phyloP scores from a whole-genome alignment of 176 grass and related monocot species.

The Musa beccarii region DNA sequence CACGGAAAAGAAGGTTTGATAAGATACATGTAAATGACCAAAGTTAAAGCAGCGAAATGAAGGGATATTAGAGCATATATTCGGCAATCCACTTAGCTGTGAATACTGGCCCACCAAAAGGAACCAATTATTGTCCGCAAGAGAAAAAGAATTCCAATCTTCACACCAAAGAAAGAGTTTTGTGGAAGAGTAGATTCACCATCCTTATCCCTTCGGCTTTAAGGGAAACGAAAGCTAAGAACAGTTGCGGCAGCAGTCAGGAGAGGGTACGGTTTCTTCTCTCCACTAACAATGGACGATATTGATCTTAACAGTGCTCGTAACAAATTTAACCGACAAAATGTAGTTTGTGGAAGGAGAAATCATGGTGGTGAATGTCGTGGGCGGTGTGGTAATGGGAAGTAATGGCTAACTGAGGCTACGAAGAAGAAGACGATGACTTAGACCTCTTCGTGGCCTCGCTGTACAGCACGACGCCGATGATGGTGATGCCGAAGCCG shows the following conservation, averaged over 20 bases:
- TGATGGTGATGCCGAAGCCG: slow-evolving; percentile 14
- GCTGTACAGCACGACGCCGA: slow-evolving; percentile 10
- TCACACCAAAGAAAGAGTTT: neutral
- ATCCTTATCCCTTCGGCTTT: neutral
- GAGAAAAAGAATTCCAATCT: neutral
- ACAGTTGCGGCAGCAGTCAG: neutral
- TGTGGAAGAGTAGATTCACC: neutral
- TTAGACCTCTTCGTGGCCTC: slow-evolving; percentile 16
- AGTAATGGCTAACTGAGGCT: neutral
- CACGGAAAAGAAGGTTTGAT: no score
- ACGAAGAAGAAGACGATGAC: neutral
- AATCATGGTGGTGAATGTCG: no score
- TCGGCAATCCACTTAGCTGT: no score
- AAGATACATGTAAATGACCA: no score
- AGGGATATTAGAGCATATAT: no score
- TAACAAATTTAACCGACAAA: neutral
- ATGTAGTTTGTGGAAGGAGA: no score
- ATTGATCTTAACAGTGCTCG: neutral
- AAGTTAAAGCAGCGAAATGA: no score
- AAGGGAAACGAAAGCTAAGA: neutral
- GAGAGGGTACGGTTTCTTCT: neutral
- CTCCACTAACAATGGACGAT: neutral
- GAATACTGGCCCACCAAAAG: no score
- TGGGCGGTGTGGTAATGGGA: neutral
- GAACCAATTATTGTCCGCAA: neutral